Base-by-base conservation (phyloP, 1,284 basidiomycete genomes). In the Ceratobasidium sp. region DNA sequence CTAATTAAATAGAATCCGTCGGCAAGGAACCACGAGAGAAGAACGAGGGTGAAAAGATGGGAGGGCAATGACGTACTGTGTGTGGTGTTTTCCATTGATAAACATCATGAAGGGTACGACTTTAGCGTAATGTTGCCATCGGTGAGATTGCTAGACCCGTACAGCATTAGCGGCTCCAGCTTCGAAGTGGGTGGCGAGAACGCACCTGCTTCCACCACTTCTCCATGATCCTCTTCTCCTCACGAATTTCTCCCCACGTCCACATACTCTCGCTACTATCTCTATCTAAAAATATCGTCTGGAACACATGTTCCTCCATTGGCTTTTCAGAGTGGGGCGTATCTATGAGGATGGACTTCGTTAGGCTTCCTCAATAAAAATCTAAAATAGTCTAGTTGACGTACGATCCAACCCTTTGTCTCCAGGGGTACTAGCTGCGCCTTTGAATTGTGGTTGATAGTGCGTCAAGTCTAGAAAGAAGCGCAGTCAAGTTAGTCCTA, bases 221-320 rank as follows among this genome's bases (percentile, higher is more conserved):
- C 52, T 78, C 75, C 41, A 71, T 70, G 30, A 74, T 71, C 28
- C 59, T 35, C 43, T 72, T 74, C 38, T 71, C 69, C n/a, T 54
- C 26, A 8, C 26, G 46, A 35, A 72, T 74, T 23, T 72, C 73
- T 21, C 44, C 57, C 69, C 83, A 83, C 1, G 86, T 87, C 88
- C 88, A 89, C 46, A 84, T 79, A 1, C 84, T 67, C 54, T 82
- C 79, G 44, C 82, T 83, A 30, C 85, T 83, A 35, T 85, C 82
- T 41, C 83, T 82, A 78, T 89, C 86, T 23, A 89, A 82, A 79
- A 88, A 89, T 77, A 89, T 89, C 11, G 88, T 89, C 80, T 89
- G 87, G 79, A 88, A 89, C n/a, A 89, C 84, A 76, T 88, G 87
- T 70, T 83, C 74, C 69, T 83, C 78, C 32, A 83, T 76, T 1